phyloP scores from a whole-genome alignment of 129 eudicot genomes.

The sunflower (Helianthus annuus) region DNA sequence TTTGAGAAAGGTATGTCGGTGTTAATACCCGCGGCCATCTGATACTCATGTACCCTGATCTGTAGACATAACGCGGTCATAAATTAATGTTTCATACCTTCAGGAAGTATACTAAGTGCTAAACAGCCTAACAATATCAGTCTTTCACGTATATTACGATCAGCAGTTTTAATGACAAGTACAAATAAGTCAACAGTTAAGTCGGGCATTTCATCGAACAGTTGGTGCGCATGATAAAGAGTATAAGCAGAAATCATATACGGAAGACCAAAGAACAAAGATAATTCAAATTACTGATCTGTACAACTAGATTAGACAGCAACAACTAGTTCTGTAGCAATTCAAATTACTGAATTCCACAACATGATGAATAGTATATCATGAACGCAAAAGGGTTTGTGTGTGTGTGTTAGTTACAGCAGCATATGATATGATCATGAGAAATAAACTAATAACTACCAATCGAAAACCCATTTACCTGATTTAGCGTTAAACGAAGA shows the following conservation, averaged over 20 bases:
- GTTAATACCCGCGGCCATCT: conserved; percentile 89
- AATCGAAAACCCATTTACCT: no score
- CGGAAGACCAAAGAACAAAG: background rate
- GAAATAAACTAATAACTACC: no score
- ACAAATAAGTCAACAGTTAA: background rate
- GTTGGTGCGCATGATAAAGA: conserved; percentile 18
- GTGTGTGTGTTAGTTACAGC: no score
- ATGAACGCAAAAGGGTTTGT: no score
- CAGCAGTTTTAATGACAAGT: background rate
- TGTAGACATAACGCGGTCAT: background rate
- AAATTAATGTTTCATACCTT: background rate
- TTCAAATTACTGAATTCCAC: background rate
- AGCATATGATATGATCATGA: no score
- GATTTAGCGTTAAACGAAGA: no score
- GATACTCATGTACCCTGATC: conserved; percentile 48
- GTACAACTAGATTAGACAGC: background rate
- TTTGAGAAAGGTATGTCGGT: conserved; percentile 70
- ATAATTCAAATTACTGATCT: background rate
- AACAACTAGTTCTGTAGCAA: background rate
- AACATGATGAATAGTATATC: no score
- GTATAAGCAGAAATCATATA: background rate
- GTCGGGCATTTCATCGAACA: conserved; percentile 29
- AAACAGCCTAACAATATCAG: background rate
- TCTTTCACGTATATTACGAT: background rate
- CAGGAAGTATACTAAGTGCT: background rate